Base-by-base conservation (phyloP, 1,139 yeast genomes). In the Yamadazyma pseudoaaseri region DNA sequence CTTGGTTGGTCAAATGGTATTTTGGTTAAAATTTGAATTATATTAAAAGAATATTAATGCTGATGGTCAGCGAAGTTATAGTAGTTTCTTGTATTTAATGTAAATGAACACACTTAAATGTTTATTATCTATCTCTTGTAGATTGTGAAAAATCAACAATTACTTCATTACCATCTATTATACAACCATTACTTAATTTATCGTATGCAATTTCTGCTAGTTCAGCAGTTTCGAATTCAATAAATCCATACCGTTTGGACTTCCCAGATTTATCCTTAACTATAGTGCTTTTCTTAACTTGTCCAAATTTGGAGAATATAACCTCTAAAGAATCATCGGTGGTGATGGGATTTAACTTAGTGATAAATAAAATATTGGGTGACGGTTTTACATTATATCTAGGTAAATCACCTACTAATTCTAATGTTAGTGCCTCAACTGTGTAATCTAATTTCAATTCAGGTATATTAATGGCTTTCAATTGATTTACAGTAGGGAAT, bases 131-230 rank as follows among this genome's bases (percentile, higher is more conserved):
- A 13, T 57, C 46, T 48, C 46, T 46, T 3, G 58, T 56, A 43
- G 84, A 76, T 49, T 81, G 89, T 31, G 83, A 74, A 59, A 81
- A 81, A 51, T 81, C 87, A 31, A 81, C 83, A 40, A 77, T 77
- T 17, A 81, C 71, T 33, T 83, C 63, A 20, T 73, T 56, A 35
- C 83, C 89, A 49, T 81, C 89, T 26, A 81, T 77, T 29, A 81
- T 48, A 6, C 76, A 82, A 3, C 58, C 53, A 9, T 72, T 73
- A 27, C 76, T 75, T 74, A 81, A 75, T 46, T 73, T 76, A 34
- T 62, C 56, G 49, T 77, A 81, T 0, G 87, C 87, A 16, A 52
- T 44, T 44, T 81, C 87, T 31, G 85, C 81, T 26, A 69, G 67
- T 23, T 58, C 57, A 39, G 62, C 62, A 2, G 57, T 51, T 16